phyloP scores from a whole-genome alignment of 805 yeast genomes.

The Kluyveromyces wickerhamii region DNA sequence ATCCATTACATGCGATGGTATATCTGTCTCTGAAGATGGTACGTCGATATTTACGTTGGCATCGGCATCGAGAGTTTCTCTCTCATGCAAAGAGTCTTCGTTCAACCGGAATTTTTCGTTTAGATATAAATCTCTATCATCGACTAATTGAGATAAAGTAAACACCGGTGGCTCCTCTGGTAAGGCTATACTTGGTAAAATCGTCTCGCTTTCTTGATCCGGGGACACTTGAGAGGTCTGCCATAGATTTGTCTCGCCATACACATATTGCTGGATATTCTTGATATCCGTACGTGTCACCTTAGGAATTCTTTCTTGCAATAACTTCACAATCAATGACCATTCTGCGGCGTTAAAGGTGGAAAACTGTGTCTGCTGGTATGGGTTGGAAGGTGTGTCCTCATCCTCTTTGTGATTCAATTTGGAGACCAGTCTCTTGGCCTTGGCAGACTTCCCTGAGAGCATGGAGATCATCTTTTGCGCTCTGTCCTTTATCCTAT shows the following conservation, averaged over 20 bases:
- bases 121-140: slow-evolving; percentile 1
- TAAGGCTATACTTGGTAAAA: slow-evolving; percentile 1
- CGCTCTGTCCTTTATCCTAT: slow-evolving; percentile 5
- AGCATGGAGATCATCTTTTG: slow-evolving; percentile 12
- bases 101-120: no score
- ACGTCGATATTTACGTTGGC: not conserved
- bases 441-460: slow-evolving; percentile 28
- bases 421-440: slow-evolving; percentile 15
- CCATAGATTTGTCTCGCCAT: slow-evolving; percentile 16
- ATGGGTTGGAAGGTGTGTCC: slow-evolving; percentile 1
- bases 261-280: slow-evolving; percentile 19
- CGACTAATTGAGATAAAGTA: slow-evolving; percentile 4
- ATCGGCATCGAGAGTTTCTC: not conserved
- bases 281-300: slow-evolving; percentile 15
- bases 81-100: not conserved
- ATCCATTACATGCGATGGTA: slow-evolving; percentile 6
- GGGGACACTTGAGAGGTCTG: slow-evolving; percentile 10
- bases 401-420: slow-evolving; percentile 2
- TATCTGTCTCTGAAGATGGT: slow-evolving; percentile 3
- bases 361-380: slow-evolving; percentile 8
- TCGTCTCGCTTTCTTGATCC: slow-evolving; percentile 5
- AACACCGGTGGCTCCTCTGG: not conserved
- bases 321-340: slow-evolving; percentile 13
- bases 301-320: slow-evolving; percentile 19
- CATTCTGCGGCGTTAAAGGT: slow-evolving; percentile 27